These are phyloP conservation scores for Trichoderma koningii DNA, from an alignment of 2,329 filamentous ascomycete genomes.

Conservation along the genomic window DNA sequence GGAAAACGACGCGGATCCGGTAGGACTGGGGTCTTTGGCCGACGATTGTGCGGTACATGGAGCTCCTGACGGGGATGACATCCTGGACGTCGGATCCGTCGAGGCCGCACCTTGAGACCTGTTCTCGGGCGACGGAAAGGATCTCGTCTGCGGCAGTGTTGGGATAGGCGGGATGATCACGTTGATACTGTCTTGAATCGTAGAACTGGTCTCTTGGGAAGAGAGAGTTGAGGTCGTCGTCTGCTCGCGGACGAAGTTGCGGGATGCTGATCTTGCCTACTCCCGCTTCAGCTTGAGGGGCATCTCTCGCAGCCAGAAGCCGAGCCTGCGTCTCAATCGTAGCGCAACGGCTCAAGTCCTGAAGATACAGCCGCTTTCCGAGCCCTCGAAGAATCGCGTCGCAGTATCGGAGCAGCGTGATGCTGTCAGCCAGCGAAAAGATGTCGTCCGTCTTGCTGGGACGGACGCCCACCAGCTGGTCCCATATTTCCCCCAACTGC, in stretches of 20 bases:
- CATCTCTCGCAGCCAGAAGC: slow-evolving; percentile 30
- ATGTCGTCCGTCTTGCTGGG: slow-evolving; percentile 36
- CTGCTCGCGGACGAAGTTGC: not conserved
- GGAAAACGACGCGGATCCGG: slow-evolving; percentile 40
- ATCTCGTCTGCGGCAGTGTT: not conserved
- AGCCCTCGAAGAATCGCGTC: slow-evolving; percentile 36
- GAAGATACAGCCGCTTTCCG: slow-evolving; percentile 40
- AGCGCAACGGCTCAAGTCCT: slow-evolving; percentile 39
- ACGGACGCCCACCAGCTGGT: slow-evolving; percentile 36
- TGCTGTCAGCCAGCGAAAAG: slow-evolving; percentile 41
- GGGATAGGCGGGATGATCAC: not conserved
- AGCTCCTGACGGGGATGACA: slow-evolving; percentile 37
- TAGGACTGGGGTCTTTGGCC: slow-evolving; percentile 42
- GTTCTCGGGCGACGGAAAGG: slow-evolving; percentile 24
- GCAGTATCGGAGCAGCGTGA: slow-evolving; percentile 43
- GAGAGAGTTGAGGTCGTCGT: not conserved
- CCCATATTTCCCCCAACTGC: slow-evolving; percentile 35
- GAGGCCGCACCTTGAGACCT: slow-evolving; percentile 30
- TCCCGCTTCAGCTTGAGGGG: not conserved
- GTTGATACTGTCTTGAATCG: not conserved
- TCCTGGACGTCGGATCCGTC: slow-evolving; percentile 34
- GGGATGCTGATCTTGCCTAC: not conserved
- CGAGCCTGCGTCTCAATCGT: slow-evolving; percentile 39
- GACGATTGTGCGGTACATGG: slow-evolving; percentile 37
- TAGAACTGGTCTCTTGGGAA: not conserved